Percentiles rank a stretch among this genome's conserved stretches.
These are phyloP conservation scores for Penicillium pulvis DNA, from an alignment of 495 filamentous ascomycete genomes.

Conservation along the genomic window DNA sequence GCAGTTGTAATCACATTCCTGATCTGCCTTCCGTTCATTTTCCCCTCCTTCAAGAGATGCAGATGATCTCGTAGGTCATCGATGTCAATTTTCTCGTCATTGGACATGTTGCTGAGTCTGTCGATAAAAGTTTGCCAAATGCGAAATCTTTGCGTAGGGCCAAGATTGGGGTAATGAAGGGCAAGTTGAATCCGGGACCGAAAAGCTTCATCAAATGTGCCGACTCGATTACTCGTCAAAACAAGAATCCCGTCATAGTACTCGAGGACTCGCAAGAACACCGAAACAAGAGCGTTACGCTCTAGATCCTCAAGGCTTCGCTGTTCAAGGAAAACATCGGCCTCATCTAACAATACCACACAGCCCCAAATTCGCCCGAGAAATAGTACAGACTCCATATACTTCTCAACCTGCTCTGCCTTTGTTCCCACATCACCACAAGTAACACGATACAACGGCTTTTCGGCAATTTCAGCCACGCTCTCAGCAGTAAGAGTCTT, in stretches of 20 bases:
- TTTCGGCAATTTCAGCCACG: conserved; percentile 29
- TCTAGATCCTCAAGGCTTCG: conserved; percentile 40
- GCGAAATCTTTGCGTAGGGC: conserved; percentile 18
- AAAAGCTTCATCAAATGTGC: conserved; percentile 52
- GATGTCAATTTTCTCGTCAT: conserved; percentile 9
- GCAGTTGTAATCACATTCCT: conserved; percentile 30
- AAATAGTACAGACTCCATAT: conserved; percentile 41
- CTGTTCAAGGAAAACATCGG: conserved; percentile 57
- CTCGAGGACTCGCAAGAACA: conserved; percentile 59
- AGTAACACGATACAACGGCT: conserved; percentile 33
- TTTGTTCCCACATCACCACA: conserved; percentile 42
- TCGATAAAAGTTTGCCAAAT: conserved; percentile 45
- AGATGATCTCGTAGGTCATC: conserved; percentile 15
- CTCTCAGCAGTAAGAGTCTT: conserved; percentile 41
- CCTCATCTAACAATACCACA: conserved; percentile 59
- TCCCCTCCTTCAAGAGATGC: conserved; percentile 19
- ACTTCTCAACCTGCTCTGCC: conserved; percentile 40
- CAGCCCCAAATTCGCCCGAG: conserved; percentile 48
- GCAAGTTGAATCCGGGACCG: conserved; percentile 51
- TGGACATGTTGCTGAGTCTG: conserved; percentile 12
- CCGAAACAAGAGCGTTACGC: conserved; percentile 52
- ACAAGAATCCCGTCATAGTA: conserved; percentile 53
- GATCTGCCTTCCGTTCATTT: conserved; percentile 44
- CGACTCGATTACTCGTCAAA: conserved; percentile 45
- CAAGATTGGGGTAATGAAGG: conserved; percentile 35